Base-by-base conservation (phyloP, 306 rosid species). In the Ormosia semicastrata region DNA sequence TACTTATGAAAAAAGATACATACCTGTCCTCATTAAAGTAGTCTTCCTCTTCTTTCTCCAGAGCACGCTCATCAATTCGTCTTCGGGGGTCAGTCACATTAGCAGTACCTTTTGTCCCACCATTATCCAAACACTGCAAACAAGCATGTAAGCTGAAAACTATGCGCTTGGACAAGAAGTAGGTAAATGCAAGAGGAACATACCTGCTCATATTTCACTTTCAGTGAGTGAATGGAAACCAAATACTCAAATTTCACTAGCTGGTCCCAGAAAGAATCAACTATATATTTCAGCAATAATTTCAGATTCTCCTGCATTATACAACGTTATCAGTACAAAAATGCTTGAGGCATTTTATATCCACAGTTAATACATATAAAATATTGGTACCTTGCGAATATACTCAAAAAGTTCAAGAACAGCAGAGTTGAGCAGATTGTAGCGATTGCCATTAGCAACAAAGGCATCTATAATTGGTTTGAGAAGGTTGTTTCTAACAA, bases 131-230 rank as follows among this genome's bases (percentile, higher is more conserved):
- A 86, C 89, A 93, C 99, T 95, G 89, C 85, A 90, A 81, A 81
- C 34, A 83, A 58, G 67, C 63, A 64, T 57, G 33, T 66, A 68
- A 83, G 76, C 65, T 81, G 80, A 79, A 53, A 83, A 50, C 59
- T 39, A 72, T 58, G 69, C 24, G 29, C 70, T 52, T 30, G 63
- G 66, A 63, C n/a, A 75, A 67, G 72, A 68, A 41, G 7, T n/a
- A 11, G 58, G 57, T 49, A 67, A 76, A 81, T 40, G 81, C 34
- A 70, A 62, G 46, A 18, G 52, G 57, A 7, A 75, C 62, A 50
- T 92, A 95, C 99, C 99, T 95, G 99, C 88, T 95, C 99, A 75
- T 95, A 92, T 89, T 90, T 95, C 53, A 92, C 90, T 92, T 92
- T 95, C 47, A 95, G 87, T 13, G 97, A 79, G n/a, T 73, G 92